Percentiles rank a stretch among this genome's conserved stretches.
Conservation (phyloP, 1,139 yeast genomes). For the Lodderomyces theae region DNA sequence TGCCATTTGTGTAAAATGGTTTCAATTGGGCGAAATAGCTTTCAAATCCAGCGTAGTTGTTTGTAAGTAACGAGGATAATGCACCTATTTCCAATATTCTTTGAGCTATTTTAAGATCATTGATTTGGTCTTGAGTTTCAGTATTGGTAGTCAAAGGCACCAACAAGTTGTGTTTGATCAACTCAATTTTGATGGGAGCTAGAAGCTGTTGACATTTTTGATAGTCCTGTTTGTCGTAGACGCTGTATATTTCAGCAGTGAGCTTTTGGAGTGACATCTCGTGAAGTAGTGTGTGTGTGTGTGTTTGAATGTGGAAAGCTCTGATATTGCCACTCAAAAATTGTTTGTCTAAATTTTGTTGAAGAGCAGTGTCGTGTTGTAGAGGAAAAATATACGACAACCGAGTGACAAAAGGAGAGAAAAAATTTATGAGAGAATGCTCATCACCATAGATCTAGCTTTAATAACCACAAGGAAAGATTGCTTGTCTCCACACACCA, state of each 20-base stretch:
- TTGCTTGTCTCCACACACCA: too few species aligned
- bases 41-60: conserved; percentile 64
- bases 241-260: conserved; percentile 63
- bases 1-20: conserved; percentile 60
- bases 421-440: too few species aligned
- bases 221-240: conserved; percentile 63
- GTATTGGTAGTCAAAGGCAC: conserved; percentile 57
- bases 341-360: too few species aligned
- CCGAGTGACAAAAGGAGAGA: too few species aligned
- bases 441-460: too few species aligned
- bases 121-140: conserved; percentile 42
- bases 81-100: conserved; percentile 87
- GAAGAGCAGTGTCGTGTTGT: too few species aligned
- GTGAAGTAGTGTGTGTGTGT: not conserved
- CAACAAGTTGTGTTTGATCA: conserved; percentile 73
- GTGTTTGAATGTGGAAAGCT: not conserved
- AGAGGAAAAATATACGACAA: too few species aligned
- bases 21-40: conserved; percentile 73
- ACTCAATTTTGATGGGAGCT: conserved; percentile 71
- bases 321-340: not conserved
- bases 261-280: conserved; percentile 48
- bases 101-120: conserved; percentile 76
- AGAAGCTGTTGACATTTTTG: conserved; percentile 57
- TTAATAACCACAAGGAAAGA: too few species aligned
- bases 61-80: conserved; percentile 63